Conservation (phyloP, 202 grass and related monocot genomes). For the Sporobolus alterniflorus region DNA sequence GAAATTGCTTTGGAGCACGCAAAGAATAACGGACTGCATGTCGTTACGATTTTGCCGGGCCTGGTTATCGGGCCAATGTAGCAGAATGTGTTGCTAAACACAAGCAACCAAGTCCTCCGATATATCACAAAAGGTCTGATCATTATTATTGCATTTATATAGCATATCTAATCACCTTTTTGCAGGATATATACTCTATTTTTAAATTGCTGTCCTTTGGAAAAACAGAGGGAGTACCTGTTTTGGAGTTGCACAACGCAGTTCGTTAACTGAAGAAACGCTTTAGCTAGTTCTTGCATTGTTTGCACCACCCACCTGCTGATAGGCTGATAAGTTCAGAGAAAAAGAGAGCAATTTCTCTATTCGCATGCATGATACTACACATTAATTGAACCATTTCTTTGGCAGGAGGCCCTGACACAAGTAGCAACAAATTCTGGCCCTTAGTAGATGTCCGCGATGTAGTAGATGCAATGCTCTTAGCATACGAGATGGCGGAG, state of each 20-base stretch:
- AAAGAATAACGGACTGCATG: constrained; percentile 27
- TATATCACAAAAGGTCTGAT: constrained; percentile 46
- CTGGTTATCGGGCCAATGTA: constrained; percentile 52
- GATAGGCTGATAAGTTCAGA: background rate
- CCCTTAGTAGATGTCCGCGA: constrained; percentile 59
- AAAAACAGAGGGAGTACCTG: no score
- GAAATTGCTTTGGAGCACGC: constrained; percentile 36
- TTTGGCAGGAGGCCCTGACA: constrained; percentile 37
- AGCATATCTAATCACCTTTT: background rate
- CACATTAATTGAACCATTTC: background rate
- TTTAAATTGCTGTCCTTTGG: no score
- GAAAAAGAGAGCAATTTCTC: background rate
- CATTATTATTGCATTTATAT: no score
- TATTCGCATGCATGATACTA: background rate
- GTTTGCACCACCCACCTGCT: background rate
- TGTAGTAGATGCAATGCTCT: constrained; percentile 19
- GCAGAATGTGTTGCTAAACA: constrained; percentile 38
- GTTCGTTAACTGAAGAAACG: no score
- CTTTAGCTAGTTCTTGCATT: no score
- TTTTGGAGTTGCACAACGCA: no score
- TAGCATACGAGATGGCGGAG: constrained; percentile 36
- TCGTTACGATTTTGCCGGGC: constrained; percentile 41
- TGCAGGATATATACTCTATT: background rate
- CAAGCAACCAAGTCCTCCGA: constrained; percentile 41
- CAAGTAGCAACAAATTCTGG: constrained; percentile 34